Base-by-base conservation (phyloP, 2,329 filamentous ascomycete genomes). In the Aquanectria penicillioides region DNA sequence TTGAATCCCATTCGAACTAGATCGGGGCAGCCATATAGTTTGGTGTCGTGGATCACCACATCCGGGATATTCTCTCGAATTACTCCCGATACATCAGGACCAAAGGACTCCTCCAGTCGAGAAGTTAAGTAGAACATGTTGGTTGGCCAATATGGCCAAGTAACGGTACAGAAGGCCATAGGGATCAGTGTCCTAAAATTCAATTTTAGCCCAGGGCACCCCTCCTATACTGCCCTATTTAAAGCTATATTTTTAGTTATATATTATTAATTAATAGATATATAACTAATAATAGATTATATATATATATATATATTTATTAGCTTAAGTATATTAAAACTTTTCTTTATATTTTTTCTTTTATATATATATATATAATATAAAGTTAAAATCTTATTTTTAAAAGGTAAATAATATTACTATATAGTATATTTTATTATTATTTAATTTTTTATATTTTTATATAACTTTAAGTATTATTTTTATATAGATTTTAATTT, bases 161-260 rank as follows among this genome's bases (percentile, higher is more conserved):
- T 51, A 87, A 84, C 0, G 90, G 90, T 0, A 89, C 90, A n/a
- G n/a, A n/a, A n/a, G n/a, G n/a, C n/a, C n/a, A n/a, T n/a, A n/a
- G n/a, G n/a, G n/a, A n/a, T n/a, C n/a, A n/a, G n/a, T n/a, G n/a
- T n/a, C n/a, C n/a, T n/a, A n/a, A n/a, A n/a, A n/a, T n/a, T n/a
- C n/a, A n/a, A n/a, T n/a, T n/a, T n/a, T 57, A 93, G 91, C 3
- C 90, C 90, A 0, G 89, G 89, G 88, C 0, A 88, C 80, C 9
- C 90, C 89, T 38, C 89, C 85, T 5, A 89, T 13, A 29, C 10
- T 8, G 7, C 6, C n/a, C 28, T 15, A 20, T 9, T 6, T 12
- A n/a, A 18, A 17, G 2, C 5, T 48, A 17, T 37, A 29, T 37
- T 29, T 37, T 47, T 56, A 31, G 10, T 26, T 48, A 23, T 37